phyloP scores from a whole-genome alignment of 345 rosid genomes.

The Citrus reticulata region DNA sequence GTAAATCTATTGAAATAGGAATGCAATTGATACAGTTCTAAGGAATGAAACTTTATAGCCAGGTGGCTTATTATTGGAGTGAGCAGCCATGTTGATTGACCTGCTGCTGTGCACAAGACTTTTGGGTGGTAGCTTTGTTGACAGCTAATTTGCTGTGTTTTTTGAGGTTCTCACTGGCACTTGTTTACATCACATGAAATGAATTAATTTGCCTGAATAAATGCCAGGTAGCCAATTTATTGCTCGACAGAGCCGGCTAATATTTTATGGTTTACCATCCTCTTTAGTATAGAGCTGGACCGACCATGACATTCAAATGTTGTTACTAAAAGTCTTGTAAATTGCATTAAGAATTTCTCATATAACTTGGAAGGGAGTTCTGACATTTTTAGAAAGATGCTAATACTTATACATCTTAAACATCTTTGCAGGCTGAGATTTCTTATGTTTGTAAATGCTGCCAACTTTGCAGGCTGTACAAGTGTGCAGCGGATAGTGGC shows the following conservation, averaged over 20 bases:
- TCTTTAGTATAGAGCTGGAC: not conserved
- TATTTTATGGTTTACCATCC: not conserved
- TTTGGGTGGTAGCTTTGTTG: not conserved
- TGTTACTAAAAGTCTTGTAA: not conserved
- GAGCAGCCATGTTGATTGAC: not conserved
- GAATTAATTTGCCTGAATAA: not conserved
- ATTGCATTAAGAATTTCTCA: not conserved
- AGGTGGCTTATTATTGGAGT: not conserved
- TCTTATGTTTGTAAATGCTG: not conserved
- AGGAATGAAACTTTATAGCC: not conserved
- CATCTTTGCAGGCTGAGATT: constrained; percentile 1
- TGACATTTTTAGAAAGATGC: not conserved
- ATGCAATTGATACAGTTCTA: not conserved
- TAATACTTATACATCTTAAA: not conserved
- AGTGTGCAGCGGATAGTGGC: constrained; percentile 85
- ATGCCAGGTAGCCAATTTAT: not conserved
- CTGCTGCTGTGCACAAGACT: not conserved
- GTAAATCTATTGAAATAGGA: not conserved
- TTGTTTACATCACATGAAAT: not conserved
- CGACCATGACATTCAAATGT: not conserved
- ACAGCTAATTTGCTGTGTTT: not conserved
- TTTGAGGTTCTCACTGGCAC: not conserved
- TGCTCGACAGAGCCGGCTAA: not conserved
- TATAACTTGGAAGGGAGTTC: not conserved
- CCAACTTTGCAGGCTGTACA: constrained; percentile 65